phyloP scores from a whole-genome alignment of 768 basidiomycete genomes.

The Mycena galopus region DNA sequence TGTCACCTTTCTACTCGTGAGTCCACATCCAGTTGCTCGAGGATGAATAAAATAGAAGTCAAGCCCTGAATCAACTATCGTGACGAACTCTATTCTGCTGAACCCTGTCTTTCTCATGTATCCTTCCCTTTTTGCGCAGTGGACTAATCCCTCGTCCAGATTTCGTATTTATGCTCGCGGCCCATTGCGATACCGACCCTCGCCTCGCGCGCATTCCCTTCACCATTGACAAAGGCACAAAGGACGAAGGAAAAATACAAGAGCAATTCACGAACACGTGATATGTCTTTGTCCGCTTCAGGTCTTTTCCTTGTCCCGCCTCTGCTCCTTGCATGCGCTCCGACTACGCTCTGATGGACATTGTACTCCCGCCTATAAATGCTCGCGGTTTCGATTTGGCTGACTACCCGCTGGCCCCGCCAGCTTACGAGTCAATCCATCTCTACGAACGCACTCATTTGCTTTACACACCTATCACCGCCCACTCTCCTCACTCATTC shows the following conservation, averaged over 20 bases:
- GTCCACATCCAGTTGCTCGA: no score
- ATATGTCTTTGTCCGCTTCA: conserved; percentile 13
- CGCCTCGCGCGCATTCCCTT: not conserved
- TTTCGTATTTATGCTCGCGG: not conserved
- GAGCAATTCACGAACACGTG: conserved; percentile 15
- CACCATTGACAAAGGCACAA: not conserved
- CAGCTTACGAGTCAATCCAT: not conserved
- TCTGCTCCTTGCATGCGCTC: not conserved
- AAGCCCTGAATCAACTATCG: conserved; percentile 42
- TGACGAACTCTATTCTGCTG: conserved; percentile 36
- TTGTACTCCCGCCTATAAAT: conserved; percentile 29
- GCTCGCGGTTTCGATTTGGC: conserved; percentile 14
- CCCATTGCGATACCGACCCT: not conserved
- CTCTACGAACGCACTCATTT: conserved; percentile 22
- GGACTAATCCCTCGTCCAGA: conserved; percentile 8
- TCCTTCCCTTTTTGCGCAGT: not conserved
- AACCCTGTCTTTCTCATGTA: not conserved
- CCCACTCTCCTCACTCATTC: not conserved
- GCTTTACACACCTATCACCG: conserved; percentile 23
- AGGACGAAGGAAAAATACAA: not conserved
- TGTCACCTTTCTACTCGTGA: no score
- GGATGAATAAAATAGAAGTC: conserved; percentile 44
- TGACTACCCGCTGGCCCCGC: conserved; percentile 2
- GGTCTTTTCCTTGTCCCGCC: conserved; percentile 12
- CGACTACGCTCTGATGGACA: not conserved